phyloP scores from a whole-genome alignment of 2,329 filamentous ascomycete species.

The Dendryphion nanum region DNA sequence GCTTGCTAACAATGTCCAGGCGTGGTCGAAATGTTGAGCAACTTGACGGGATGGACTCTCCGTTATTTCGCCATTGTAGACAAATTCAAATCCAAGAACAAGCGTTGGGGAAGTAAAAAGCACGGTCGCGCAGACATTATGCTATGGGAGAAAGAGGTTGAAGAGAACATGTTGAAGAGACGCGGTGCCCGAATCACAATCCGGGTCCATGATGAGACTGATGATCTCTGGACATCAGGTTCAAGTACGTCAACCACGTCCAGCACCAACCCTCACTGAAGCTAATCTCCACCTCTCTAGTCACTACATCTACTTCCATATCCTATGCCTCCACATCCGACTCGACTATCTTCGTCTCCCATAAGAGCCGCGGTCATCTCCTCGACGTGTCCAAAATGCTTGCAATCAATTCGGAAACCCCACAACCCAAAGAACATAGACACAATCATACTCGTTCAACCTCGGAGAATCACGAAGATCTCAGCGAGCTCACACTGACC shows the following conservation, averaged over 20 bases:
- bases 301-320: not conserved
- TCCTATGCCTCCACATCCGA: not conserved
- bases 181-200: constrained; percentile 8
- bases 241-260: constrained; percentile 1
- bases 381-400: constrained; percentile 12
- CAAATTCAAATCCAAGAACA: constrained; percentile 10
- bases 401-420: constrained; percentile 5
- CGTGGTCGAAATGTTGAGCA: constrained; percentile 9
- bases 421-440: not conserved
- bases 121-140: constrained; percentile 12
- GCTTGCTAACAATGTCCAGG: constrained; percentile 3
- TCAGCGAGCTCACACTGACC: constrained; percentile 6
- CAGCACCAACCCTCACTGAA: too few species aligned
- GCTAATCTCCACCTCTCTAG: not conserved
- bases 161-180: constrained; percentile 3
- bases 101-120: constrained; percentile 9
- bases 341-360: constrained; percentile 7
- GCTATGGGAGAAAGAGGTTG: constrained; percentile 16
- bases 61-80: constrained; percentile 12
- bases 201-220: constrained; percentile 9
- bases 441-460: not conserved
- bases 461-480: constrained; percentile 3
- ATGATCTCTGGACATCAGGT: constrained; percentile 5
- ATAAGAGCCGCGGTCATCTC: constrained; percentile 9
- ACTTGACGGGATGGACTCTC: constrained; percentile 16